phyloP scores from a whole-genome alignment of 495 filamentous ascomycete species.

The Thozetella sp. region DNA sequence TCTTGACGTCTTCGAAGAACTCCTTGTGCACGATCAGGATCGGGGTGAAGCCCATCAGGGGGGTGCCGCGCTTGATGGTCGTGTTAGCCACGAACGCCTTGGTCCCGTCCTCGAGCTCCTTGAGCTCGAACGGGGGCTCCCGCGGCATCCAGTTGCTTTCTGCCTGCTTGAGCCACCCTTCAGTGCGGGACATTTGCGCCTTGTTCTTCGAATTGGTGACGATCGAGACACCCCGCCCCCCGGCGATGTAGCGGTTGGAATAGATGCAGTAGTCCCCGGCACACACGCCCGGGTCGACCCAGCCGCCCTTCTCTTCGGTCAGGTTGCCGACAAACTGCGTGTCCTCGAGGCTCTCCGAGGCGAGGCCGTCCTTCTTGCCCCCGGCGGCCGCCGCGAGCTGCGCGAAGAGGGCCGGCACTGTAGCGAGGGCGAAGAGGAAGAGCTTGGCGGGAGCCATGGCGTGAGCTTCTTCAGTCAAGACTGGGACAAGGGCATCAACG shows the following conservation, averaged over 20 bases:
- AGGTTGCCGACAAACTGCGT: slow-evolving; percentile 21
- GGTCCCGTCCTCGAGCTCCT: slow-evolving; percentile 25
- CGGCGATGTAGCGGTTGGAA: slow-evolving; percentile 24
- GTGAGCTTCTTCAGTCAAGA: not conserved
- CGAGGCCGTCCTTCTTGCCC: slow-evolving; percentile 19
- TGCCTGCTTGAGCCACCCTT: slow-evolving; percentile 20
- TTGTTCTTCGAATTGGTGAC: slow-evolving; percentile 23
- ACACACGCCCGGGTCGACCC: slow-evolving; percentile 30
- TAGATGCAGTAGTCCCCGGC: slow-evolving; percentile 31
- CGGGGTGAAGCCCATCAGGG: slow-evolving; percentile 22
- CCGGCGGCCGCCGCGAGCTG: not conserved
- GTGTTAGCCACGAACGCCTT: slow-evolving; percentile 20
- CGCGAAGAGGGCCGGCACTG: not conserved
- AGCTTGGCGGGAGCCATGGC: not conserved
- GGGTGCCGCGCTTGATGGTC: slow-evolving; percentile 21
- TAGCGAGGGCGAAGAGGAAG: not conserved
- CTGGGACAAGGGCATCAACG: not conserved
- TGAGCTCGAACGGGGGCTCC: slow-evolving; percentile 8
- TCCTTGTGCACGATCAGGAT: slow-evolving; percentile 30
- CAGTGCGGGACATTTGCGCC: slow-evolving; percentile 20
- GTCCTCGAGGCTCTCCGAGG: slow-evolving; percentile 27
- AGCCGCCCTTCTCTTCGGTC: slow-evolving; percentile 11
- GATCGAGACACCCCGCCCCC: slow-evolving; percentile 24
- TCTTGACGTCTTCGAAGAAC: slow-evolving; percentile 20
- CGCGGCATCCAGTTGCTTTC: slow-evolving; percentile 18